Conservation (phyloP, 352 stramenopile genomes). For the Pythium aquatile region DNA sequence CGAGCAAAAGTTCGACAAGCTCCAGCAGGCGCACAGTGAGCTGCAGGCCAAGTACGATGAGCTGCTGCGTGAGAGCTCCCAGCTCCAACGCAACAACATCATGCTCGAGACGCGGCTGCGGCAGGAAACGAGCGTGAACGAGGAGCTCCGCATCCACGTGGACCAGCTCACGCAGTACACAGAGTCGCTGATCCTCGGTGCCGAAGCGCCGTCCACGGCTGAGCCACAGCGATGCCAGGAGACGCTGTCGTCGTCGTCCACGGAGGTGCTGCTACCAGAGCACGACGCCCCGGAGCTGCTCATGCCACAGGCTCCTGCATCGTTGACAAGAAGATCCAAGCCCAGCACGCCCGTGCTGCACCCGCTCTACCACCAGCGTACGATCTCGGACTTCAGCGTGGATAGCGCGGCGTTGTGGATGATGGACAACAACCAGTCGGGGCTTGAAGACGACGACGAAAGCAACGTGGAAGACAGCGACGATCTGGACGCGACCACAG, state of each 20-base stretch:
- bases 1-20: conserved; percentile 48
- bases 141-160: conserved; percentile 62
- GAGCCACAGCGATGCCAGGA: conserved; percentile 10
- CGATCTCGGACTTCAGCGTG: conserved; percentile 15
- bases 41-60: conserved; percentile 57
- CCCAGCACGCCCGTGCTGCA: background rate
- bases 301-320: background rate
- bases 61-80: conserved; percentile 41
- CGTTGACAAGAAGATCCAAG: background rate
- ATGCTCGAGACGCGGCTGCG: conserved; percentile 64
- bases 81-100: conserved; percentile 57
- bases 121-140: conserved; percentile 60
- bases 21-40: conserved; percentile 50
- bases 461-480: conserved; percentile 21
- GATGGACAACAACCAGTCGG: conserved; percentile 24
- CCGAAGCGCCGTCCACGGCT: background rate
- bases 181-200: conserved; percentile 52
- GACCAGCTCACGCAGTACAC: conserved; percentile 74
- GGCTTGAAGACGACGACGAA: conserved; percentile 23
- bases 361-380: conserved; percentile 6
- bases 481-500: conserved; percentile 8
- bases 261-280: background rate
- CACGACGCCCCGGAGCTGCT: background rate
- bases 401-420: conserved; percentile 23
- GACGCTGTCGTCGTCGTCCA: conserved; percentile 7